Percentiles rank a stretch among this genome's conserved stretches.
phyloP scores from a whole-genome alignment of 2,329 filamentous ascomycete genomes.

The Penicillium sp. region DNA sequence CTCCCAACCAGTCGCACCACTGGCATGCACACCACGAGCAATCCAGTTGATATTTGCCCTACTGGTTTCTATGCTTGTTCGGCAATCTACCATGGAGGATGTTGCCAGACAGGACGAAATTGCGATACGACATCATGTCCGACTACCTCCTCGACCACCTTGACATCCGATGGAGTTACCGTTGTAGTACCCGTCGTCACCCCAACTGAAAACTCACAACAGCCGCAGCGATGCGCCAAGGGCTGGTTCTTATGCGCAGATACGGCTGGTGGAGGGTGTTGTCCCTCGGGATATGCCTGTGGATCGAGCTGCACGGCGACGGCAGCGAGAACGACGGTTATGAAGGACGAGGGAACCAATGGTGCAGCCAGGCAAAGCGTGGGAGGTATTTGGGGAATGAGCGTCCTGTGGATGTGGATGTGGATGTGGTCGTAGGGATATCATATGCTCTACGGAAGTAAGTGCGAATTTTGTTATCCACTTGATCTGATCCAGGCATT shows the following conservation, averaged over 20 bases:
- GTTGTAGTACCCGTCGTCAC: conserved; percentile 59
- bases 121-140: conserved; percentile 79
- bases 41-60: conserved; percentile 56
- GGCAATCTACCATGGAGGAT: conserved; percentile 73
- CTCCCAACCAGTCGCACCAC: conserved; percentile 37
- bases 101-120: conserved; percentile 80
- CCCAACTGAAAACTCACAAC: conserved; percentile 26
- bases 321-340: conserved; percentile 50
- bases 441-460: too few species aligned
- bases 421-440: too few species aligned
- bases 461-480: too few species aligned
- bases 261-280: conserved; percentile 70
- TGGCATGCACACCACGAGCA: conserved; percentile 28
- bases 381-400: too few species aligned
- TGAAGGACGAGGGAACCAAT: conserved; percentile 31
- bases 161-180: conserved; percentile 60
- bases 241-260: conserved; percentile 72
- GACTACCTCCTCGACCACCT: conserved; percentile 58
- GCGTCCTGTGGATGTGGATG: too few species aligned
- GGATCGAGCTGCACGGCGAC: conserved; percentile 65
- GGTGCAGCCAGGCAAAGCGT: neutral
- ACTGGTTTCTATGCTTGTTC: conserved; percentile 88
- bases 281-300: conserved; percentile 69
- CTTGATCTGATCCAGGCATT: too few species aligned
- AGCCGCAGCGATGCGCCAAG: conserved; percentile 56